Conservation (phyloP, 2,329 filamentous ascomycete genomes). For the Pyrenophora teres region DNA sequence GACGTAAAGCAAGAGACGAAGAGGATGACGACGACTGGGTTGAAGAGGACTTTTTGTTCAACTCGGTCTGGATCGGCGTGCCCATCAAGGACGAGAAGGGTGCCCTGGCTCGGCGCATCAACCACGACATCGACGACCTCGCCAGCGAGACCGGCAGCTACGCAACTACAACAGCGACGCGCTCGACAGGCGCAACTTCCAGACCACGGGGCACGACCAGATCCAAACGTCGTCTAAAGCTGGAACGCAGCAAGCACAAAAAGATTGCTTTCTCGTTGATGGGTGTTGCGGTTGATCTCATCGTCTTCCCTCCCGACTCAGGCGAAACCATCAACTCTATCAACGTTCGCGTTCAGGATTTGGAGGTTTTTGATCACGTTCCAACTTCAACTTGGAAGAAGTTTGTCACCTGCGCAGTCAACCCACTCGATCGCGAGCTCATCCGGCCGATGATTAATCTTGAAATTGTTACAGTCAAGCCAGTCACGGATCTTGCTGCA, state of each 20-base stretch:
- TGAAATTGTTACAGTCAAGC: slow-evolving; percentile 85
- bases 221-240: slow-evolving; percentile 63
- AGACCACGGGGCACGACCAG: slow-evolving; percentile 52
- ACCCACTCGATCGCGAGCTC: slow-evolving; percentile 83
- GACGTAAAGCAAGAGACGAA: slow-evolving; percentile 64
- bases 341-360: slow-evolving; percentile 77
- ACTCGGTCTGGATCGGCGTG: slow-evolving; percentile 97
- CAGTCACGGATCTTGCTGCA: slow-evolving; percentile 79
- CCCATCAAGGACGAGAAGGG: slow-evolving; percentile 82
- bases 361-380: slow-evolving; percentile 93
- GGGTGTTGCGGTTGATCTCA: slow-evolving; percentile 79
- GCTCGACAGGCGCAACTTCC: slow-evolving; percentile 40
- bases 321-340: slow-evolving; percentile 87
- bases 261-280: slow-evolving; percentile 95
- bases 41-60: slow-evolving; percentile 97
- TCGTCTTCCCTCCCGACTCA: slow-evolving; percentile 75
- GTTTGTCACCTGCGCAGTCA: slow-evolving; percentile 91
- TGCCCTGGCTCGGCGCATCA: slow-evolving; percentile 82
- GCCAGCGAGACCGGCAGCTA: slow-evolving; percentile 89
- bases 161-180: slow-evolving; percentile 64
- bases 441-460: slow-evolving; percentile 88
- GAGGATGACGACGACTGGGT: slow-evolving; percentile 63
- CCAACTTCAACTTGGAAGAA: slow-evolving; percentile 98
- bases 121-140: slow-evolving; percentile 83
- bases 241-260: slow-evolving; percentile 85